Percentiles rank a stretch among this genome's conserved stretches.
These are phyloP conservation scores for Nicotiana noctiflora DNA, from an alignment of 257 asterid genomes.

Conservation along the genomic window DNA sequence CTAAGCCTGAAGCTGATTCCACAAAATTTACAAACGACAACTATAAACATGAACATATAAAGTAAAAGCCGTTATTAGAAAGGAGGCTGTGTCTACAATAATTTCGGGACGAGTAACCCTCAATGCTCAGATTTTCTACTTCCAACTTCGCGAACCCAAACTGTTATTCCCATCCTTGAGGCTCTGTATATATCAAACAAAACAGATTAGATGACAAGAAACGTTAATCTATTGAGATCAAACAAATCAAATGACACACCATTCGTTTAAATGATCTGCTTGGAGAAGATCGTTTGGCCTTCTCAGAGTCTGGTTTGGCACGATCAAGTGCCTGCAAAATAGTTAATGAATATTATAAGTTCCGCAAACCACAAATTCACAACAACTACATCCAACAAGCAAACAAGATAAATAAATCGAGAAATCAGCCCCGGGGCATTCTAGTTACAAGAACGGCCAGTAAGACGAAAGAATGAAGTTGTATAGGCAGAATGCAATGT, in stretches of 20 bases:
- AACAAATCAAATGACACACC: conserved; percentile 29
- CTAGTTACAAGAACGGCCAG: background rate
- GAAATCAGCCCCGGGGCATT: background rate
- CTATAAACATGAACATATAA: background rate
- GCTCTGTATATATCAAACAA: conserved; percentile 2
- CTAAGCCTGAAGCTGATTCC: background rate
- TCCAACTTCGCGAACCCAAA: conserved; percentile 10
- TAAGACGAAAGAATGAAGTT: background rate
- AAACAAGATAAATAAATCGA: background rate
- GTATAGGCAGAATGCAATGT: background rate
- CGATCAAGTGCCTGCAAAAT: conserved; percentile 66
- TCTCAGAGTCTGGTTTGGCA: conserved; percentile 72
- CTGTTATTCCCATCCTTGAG: conserved; percentile 15
- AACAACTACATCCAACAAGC: background rate
- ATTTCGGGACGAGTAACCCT: background rate
- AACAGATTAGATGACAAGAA: background rate
- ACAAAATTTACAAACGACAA: background rate
- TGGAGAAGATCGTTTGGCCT: conserved; percentile 29
- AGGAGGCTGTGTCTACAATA: background rate
- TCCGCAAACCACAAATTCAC: background rate
- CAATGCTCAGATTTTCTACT: background rate
- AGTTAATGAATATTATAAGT: background rate
- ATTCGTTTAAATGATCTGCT: conserved; percentile 56
- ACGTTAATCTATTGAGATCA: background rate
- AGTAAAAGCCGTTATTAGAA: background rate